Percentiles rank a stretch among this genome's conserved stretches.
These are phyloP conservation scores for Paecilomyces formosus DNA, from an alignment of 2,329 filamentous ascomycete genomes.

Conservation along the genomic window DNA sequence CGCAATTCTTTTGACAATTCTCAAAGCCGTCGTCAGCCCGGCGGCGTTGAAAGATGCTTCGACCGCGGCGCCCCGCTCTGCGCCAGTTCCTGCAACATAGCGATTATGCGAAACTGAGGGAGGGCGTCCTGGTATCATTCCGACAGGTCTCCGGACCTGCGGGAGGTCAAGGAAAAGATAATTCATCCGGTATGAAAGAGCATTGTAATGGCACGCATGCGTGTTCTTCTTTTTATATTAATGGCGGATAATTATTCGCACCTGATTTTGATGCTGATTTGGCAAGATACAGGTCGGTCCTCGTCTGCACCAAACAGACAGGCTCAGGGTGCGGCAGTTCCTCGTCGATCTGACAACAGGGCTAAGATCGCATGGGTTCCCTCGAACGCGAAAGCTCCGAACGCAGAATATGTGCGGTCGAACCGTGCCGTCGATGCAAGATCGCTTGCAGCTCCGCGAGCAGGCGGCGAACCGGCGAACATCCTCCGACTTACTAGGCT, in stretches of 20 bases:
- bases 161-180: constrained; percentile 9
- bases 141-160: constrained; percentile 21
- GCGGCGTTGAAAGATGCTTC: constrained; percentile 16
- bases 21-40: constrained; percentile 1
- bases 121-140: constrained; percentile 7
- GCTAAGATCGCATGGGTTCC: constrained; percentile 2
- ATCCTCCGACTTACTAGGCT: constrained; percentile 23
- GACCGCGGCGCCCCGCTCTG: constrained; percentile 9
- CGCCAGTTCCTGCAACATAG: constrained; percentile 11
- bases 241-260: not conserved
- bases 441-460: constrained; percentile 24
- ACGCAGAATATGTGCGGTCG: constrained; percentile 13
- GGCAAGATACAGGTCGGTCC: not conserved
- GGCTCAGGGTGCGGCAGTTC: not conserved
- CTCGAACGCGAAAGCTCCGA: constrained; percentile 10
- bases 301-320: not conserved
- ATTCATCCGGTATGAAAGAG: constrained; percentile 16
- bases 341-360: not conserved
- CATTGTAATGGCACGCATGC: not conserved
- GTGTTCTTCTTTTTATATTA: not conserved
- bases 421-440: constrained; percentile 28
- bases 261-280: not conserved
- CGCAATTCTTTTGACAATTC: constrained; percentile 5
- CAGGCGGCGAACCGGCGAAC: constrained; percentile 18
- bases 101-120: constrained; percentile 8